Evolutionary conservation across 805 yeast species (phyloP), one percentile per base, ranked within the genome.

Genomic region (Candida fluviatilis): DNA sequence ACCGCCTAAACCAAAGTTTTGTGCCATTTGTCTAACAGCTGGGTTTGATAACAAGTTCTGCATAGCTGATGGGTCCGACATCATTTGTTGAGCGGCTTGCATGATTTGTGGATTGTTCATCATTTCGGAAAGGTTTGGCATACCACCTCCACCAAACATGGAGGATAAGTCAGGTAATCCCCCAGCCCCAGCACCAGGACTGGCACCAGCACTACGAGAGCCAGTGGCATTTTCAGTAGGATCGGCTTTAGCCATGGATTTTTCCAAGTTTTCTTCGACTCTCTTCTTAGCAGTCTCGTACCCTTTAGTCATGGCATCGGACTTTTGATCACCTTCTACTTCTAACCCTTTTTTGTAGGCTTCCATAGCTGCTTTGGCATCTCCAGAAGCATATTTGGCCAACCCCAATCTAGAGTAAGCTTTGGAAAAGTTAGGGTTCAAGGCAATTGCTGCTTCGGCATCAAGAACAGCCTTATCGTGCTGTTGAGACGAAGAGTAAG

Each of bases 321-420:
- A 78, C 34, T 91, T 88, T 18, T 69, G 65, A 32, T 79, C 84
- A 31, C 97, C 96, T 66, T 93, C 98, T 40, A 79, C 78, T 41
- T 85, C 89, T 48, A 93, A 63, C 28, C 96, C 99, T 47, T 73
- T 74, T 63, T 85, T 81, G 66, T 93, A 93, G 19, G 98, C 97
- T 34, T 88, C 84, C 70, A 89, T 71, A 10, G 99, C 78, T 37
- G 84, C 95, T 62, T 84, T 80, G 42, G 91, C 81, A 57, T 90
- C 91, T n/a, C 95, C 95, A 42, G 84, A 70, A n/a, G 96, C 95
- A 61, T 83, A 91, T 57, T 83, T 80, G 4, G 99, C 98, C 51
- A 90, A 78, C 2, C 98, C 99, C 49, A 93, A 71, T 62, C 99
- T 82, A 4, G 96, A 86, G 73, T 89, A 93, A 8, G 95, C 96